Evolutionary conservation across 345 rosid species (phyloP).

Genomic region (Trapa bicornis): DNA sequence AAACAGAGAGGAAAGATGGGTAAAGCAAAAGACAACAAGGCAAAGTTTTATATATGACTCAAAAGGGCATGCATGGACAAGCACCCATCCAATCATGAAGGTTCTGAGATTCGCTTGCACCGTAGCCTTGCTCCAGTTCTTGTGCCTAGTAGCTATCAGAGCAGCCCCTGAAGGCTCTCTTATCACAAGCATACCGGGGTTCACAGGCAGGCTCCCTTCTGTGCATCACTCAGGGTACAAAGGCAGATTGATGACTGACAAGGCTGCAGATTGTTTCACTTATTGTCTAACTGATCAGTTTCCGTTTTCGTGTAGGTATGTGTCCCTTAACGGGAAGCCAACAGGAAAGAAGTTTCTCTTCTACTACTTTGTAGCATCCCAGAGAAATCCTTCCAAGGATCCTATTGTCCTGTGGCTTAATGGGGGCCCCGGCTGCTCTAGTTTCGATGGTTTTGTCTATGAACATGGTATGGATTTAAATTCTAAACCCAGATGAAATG

Average conservation of each 20-base stretch:
- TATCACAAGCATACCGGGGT: neutral
- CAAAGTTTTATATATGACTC: neutral
- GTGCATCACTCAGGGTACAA: no score
- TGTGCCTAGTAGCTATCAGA: neutral
- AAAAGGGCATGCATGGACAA: neutral
- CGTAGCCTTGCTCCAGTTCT: neutral
- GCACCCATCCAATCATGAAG: neutral
- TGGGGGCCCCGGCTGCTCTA: slow-evolving; percentile 47
- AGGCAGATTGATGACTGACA: neutral
- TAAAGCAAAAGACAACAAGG: neutral
- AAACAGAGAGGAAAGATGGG: neutral
- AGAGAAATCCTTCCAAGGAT: slow-evolving; percentile 18
- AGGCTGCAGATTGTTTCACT: no score
- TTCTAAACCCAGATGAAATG: neutral
- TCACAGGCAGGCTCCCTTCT: neutral
- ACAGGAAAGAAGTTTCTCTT: slow-evolving; percentile 18
- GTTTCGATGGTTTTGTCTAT: slow-evolving; percentile 33
- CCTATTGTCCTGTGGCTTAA: slow-evolving; percentile 38
- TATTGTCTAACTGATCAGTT: neutral
- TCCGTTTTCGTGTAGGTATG: slow-evolving; percentile 15
- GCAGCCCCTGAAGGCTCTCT: neutral
- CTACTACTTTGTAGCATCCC: slow-evolving; percentile 29
- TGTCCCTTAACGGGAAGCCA: slow-evolving; percentile 11
- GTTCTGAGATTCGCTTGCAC: neutral
- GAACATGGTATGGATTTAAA: slow-evolving; percentile 20